These are phyloP conservation scores for Tillandsia leiboldiana DNA, from an alignment of 176 grass and related monocot species.

Conservation along the genomic window DNA sequence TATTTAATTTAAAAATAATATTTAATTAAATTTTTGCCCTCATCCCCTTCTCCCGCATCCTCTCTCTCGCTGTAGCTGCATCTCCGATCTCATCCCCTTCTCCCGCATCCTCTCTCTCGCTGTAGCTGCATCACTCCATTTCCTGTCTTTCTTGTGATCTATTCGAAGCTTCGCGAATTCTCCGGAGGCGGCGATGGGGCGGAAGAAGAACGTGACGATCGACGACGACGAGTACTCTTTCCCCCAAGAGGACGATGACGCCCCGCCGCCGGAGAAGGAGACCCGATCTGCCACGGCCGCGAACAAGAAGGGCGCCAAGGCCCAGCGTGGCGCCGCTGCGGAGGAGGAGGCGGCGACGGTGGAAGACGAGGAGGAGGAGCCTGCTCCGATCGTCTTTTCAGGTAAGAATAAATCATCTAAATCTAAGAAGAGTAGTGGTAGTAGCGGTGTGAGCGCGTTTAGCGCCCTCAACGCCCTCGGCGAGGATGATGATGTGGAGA, in stretches of 20 bases:
- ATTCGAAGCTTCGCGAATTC: neutral
- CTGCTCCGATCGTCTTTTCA: slow-evolving; percentile 49
- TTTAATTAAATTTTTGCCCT: no score
- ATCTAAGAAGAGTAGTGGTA: slow-evolving; percentile 28
- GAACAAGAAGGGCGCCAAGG: slow-evolving; percentile 57
- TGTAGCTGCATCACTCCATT: neutral
- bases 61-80: no score
- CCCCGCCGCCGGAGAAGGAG: slow-evolving; percentile 25
- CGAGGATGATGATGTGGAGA: slow-evolving; percentile 37
- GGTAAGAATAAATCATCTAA: slow-evolving; percentile 96
- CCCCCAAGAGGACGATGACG: slow-evolving; percentile 40
- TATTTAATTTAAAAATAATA: no score
- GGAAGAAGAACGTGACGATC: slow-evolving; percentile 88
- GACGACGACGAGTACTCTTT: slow-evolving; percentile 89
- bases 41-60: no score
- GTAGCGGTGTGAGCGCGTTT: slow-evolving; percentile 36
- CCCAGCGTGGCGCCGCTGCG: slow-evolving; percentile 12
- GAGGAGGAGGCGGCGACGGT: slow-evolving; percentile 27
- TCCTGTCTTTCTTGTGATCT: neutral
- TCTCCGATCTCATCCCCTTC: no score
- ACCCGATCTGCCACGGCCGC: slow-evolving; percentile 34
- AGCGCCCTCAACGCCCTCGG: slow-evolving; percentile 42
- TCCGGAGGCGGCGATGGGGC: slow-evolving; percentile 40
- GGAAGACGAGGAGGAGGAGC: slow-evolving; percentile 43
- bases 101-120: neutral